Evolutionary conservation across 192 early-diverging fungal species (phyloP), one percentile per base, ranked within the genome.

Genomic region (Dimargaris cristalligena): DNA sequence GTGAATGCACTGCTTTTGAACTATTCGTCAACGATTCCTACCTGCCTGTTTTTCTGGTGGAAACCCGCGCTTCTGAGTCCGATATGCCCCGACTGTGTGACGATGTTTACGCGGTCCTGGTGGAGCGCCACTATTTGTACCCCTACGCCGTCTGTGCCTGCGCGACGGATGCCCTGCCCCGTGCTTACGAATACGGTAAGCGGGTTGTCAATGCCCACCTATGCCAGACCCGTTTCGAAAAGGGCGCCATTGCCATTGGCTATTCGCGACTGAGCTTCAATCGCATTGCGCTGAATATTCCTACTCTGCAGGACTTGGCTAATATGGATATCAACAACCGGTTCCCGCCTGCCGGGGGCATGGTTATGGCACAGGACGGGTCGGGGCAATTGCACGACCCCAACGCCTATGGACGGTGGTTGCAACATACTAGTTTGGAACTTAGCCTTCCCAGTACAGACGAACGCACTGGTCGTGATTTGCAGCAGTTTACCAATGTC

Each of bases 391-490:
- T 29, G 23, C 4, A 26, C 23, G 62, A 34, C 35, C 48, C 50
- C 26, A 28, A 59, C 33, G 52, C 59, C 20, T 74, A 67, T 52
- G 68, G 68, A 9, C 74, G 73, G 49, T 80, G 74, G 61, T 72
- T 69, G 45, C 86, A 88, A 65, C 79, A 82, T 60, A 86, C 84
- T 2, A 82, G 85, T 34, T 77, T 87, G 60, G 83, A 83, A 62
- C 65, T 74, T 41, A 71, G 79, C 14, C 64, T 66, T 44, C 74
- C 79, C 32, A 73, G 85, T 6, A 49, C 81, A 33, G 89, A 91
- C 60, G 88, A 89, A 62, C 72, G 72, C 33, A 78, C 85, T 2
- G 76, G 78, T 28, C 72, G 76, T 28, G 83, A 92, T 62, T 62
- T 92, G 50, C 65, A 68, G 2, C 62, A 76, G 50, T 90, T 92